phyloP scores from a whole-genome alignment of 2,329 filamentous ascomycete species.

The Epichloe gansuensis region DNA sequence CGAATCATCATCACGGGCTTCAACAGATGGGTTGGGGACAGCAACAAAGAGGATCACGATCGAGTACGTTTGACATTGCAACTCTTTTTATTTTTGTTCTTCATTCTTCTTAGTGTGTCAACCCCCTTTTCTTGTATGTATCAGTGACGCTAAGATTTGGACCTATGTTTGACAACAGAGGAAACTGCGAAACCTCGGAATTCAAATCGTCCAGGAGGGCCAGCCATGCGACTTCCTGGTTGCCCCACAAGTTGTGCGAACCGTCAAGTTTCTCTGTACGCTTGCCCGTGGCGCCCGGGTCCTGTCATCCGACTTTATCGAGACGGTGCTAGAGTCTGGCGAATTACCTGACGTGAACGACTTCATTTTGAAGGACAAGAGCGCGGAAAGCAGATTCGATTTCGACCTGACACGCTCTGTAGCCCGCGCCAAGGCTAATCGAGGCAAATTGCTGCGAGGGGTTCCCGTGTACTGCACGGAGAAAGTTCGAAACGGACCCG shows the following conservation, averaged over 20 bases:
- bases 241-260: conserved; percentile 76
- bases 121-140: not conserved
- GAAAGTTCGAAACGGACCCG: conserved; percentile 65
- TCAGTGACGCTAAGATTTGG: conserved; percentile 10
- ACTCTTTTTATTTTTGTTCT: not conserved
- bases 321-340: conserved; percentile 59
- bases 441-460: conserved; percentile 60
- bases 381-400: conserved; percentile 58
- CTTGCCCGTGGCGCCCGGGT: conserved; percentile 71
- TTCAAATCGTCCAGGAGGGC: conserved; percentile 66
- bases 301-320: conserved; percentile 67
- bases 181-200: conserved; percentile 71
- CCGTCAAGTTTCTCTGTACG: conserved; percentile 84
- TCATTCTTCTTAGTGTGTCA: not conserved
- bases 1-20: conserved; percentile 77
- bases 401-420: conserved; percentile 59
- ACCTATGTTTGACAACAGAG: conserved; percentile 41
- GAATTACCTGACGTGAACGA: conserved; percentile 51
- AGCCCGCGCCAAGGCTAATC: conserved; percentile 60
- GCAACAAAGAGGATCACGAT: conserved; percentile 65
- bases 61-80: conserved; percentile 43
- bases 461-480: conserved; percentile 78
- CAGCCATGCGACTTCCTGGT: conserved; percentile 74
- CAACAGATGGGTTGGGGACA: conserved; percentile 64
- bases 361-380: conserved; percentile 58